These are phyloP conservation scores for Taiozyma sp. DNA, from an alignment of 1,139 yeast genomes.

Conservation along the genomic window DNA sequence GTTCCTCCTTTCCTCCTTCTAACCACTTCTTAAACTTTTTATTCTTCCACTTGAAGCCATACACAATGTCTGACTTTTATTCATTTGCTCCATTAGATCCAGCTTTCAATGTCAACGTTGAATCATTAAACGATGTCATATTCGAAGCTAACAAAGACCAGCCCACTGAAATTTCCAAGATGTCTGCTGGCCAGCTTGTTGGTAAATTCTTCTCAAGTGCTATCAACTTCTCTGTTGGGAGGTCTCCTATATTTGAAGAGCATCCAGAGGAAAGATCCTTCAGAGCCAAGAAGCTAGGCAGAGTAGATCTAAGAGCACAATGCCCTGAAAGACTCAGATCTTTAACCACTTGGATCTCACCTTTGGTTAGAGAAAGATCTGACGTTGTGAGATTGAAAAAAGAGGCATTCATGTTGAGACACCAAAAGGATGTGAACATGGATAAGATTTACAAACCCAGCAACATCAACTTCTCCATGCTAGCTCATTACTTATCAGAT, in stretches of 20 bases:
- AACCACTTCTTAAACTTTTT: not conserved
- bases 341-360: not conserved
- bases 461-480: not conserved
- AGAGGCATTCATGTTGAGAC: not conserved
- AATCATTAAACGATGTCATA: not conserved
- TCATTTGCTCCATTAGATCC: not conserved
- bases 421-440: not conserved
- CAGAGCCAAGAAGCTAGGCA: not conserved
- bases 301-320: not conserved
- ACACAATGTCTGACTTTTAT: constrained; percentile 19
- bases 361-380: not conserved
- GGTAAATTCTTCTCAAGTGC: not conserved
- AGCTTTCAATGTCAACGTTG: not conserved
- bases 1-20: not conserved
- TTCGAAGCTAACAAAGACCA: not conserved
- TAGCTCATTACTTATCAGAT: not conserved
- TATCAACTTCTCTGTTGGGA: not conserved
- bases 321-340: not conserved
- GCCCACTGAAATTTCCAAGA: not conserved
- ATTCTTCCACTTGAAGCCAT: not conserved
- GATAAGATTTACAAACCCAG: not conserved
- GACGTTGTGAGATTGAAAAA: not conserved
- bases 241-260: not conserved
- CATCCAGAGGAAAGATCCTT: not conserved
- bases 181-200: not conserved